Base-by-base conservation (phyloP, 2,329 filamentous ascomycete species). In the Epichloe festucae region DNA sequence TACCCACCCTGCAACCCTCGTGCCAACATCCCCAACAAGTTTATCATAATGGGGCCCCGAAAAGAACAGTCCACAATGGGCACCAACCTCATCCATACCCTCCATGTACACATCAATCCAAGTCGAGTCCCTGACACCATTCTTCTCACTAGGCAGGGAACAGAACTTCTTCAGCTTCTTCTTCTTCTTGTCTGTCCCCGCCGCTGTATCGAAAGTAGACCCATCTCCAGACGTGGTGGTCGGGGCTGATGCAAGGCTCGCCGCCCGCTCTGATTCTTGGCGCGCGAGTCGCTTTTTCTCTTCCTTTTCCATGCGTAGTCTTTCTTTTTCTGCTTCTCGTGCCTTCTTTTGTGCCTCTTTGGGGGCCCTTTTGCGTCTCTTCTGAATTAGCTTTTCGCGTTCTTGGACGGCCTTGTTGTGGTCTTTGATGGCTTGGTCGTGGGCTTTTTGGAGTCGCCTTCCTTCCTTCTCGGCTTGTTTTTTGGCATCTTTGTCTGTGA, bases 81-180 rank as follows among this genome's bases (percentile, higher is more conserved):
- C 90, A 6, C 80, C 82, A 1, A 95, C 85, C 66, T 95, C 87
- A 62, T 95, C 89, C 54, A 93, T 81, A 49, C 81, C 82, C 53
- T 84, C 77, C 86, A 96, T 93, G 60, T 82, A 83, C 3, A 95
- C 78, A 44, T 83, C 75, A 1, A 89, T 71, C 89, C 90, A 95
- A 15, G 82, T 79, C 4, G 77, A 70, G 63, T 95, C 88, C 43
- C 74, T 70, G 54, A 73, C 70, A 6, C 80, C 81, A 49, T 73
- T 64, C 11, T 65, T 69, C 52, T 72, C 73, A 19, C 72, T 67
- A 0, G 85, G 88, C 3, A 91, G 68, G 58, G 82, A 81, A 68
- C 89, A 93, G 65, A 96, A 95, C 61, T 87, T 91, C 53, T 80
- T 78, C 48, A 85, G 74, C 59, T 83, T 84, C 59, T 67, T 69